phyloP scores from a whole-genome alignment of 2,329 filamentous ascomycete species.

The Calonectria multiphialidica region DNA sequence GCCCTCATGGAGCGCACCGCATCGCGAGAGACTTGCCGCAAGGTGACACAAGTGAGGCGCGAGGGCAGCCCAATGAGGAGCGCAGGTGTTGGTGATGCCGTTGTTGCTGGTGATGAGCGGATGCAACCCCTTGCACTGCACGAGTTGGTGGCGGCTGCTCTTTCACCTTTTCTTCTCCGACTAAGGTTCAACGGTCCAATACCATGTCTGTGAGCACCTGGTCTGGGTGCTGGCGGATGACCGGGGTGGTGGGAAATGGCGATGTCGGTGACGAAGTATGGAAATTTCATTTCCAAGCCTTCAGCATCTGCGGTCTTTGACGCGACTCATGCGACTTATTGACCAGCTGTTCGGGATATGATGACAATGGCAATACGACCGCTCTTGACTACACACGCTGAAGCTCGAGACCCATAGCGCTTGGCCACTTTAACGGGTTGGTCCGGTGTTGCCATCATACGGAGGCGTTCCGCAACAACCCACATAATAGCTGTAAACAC shows the following conservation, averaged over 20 bases:
- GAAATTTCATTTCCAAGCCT: slow-evolving; percentile 8
- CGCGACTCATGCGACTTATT: neutral
- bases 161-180: slow-evolving; percentile 3
- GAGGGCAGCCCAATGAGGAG: slow-evolving; percentile 9
- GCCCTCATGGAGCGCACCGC: neutral
- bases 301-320: neutral
- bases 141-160: slow-evolving; percentile 17
- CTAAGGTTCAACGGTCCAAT: slow-evolving; percentile 15
- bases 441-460: neutral
- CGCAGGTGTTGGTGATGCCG: slow-evolving; percentile 2
- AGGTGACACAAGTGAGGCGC: slow-evolving; percentile 6
- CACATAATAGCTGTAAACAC: neutral
- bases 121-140: slow-evolving; percentile 18
- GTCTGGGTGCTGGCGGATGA: slow-evolving; percentile 1
- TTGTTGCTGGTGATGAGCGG: neutral
- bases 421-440: neutral
- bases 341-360: neutral
- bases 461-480: slow-evolving; percentile 7
- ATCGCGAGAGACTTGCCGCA: neutral
- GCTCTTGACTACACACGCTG: neutral
- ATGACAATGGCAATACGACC: neutral
- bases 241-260: neutral
- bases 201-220: slow-evolving; percentile 2
- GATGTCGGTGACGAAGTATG: slow-evolving; percentile 1
- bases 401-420: neutral